Conservation (phyloP, 1,284 basidiomycete species). For the Salmacisia buchloeana region DNA sequence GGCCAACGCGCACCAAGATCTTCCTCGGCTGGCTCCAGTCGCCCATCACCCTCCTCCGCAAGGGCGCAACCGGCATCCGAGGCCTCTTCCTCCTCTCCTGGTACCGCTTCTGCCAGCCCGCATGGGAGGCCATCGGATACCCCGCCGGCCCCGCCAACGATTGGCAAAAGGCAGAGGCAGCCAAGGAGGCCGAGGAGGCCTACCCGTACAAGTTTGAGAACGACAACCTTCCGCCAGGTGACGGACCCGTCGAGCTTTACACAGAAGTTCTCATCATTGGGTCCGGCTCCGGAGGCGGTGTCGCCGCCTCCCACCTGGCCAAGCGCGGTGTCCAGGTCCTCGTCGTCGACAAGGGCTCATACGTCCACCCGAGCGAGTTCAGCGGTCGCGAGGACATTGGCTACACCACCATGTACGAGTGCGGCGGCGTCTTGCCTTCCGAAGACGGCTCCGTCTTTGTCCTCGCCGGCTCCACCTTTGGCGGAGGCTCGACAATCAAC, state of each 20-base stretch:
- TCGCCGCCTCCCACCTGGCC: conserved; percentile 48
- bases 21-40: conserved; percentile 33
- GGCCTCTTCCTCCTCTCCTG: conserved; percentile 38
- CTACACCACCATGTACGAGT: conserved; percentile 51
- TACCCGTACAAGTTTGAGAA: conserved; percentile 46
- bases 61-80: conserved; percentile 38
- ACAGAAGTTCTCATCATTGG: conserved; percentile 52
- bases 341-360: conserved; percentile 54
- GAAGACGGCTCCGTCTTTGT: conserved; percentile 52
- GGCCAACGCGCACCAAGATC: conserved; percentile 20
- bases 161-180: conserved; percentile 30
- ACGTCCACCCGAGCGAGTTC: conserved; percentile 49
- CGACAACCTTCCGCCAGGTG: conserved; percentile 25
- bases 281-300: conserved; percentile 54
- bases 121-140: conserved; percentile 47
- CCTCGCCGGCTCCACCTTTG: conserved; percentile 53
- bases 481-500: conserved; percentile 55
- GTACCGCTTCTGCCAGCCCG: conserved; percentile 38
- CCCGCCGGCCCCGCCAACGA: conserved; percentile 33
- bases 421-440: conserved; percentile 50
- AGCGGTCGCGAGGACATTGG: conserved; percentile 48
- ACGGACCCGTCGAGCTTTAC: conserved; percentile 34
- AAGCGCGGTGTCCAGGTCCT: conserved; percentile 51
- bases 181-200: conserved; percentile 12
- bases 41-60: conserved; percentile 37